Evolutionary conservation across 2,329 filamentous ascomycete species (phyloP).

Genomic region (Cercospora zeae-maydis): DNA sequence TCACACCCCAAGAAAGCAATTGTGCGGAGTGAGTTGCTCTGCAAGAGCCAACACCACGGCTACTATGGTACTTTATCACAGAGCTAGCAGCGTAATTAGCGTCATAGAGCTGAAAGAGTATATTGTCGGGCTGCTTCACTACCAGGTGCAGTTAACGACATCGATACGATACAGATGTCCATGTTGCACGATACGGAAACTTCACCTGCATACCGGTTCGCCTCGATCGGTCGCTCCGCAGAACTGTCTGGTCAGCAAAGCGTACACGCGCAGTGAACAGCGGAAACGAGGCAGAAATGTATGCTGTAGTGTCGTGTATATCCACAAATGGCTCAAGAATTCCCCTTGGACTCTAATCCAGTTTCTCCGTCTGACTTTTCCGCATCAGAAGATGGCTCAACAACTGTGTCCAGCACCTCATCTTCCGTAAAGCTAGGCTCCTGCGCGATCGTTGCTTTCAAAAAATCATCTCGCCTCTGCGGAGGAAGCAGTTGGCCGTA

Average conservation of each 20-base stretch:
- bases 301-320: too few relatives aligned
- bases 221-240: too few relatives aligned
- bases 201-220: too few relatives aligned
- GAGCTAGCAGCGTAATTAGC: background rate
- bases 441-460: background rate
- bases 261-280: too few relatives aligned
- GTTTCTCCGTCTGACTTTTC: background rate
- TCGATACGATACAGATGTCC: background rate
- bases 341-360: background rate
- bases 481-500: constrained; percentile 53
- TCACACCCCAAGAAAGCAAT: background rate
- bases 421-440: constrained; percentile 7
- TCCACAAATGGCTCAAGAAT: background rate
- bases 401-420: constrained; percentile 1
- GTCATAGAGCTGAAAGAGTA: background rate
- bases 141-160: background rate
- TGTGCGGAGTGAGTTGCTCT: background rate
- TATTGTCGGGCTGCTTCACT: background rate
- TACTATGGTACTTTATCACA: background rate
- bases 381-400: constrained; percentile 7
- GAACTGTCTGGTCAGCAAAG: too few relatives aligned
- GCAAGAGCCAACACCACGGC: background rate
- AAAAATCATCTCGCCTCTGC: constrained; percentile 46
- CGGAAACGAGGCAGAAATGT: too few relatives aligned
- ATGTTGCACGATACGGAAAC: background rate